These are phyloP conservation scores for Globisporangium canariense DNA, from an alignment of 352 stramenopile genomes.

Conservation along the genomic window DNA sequence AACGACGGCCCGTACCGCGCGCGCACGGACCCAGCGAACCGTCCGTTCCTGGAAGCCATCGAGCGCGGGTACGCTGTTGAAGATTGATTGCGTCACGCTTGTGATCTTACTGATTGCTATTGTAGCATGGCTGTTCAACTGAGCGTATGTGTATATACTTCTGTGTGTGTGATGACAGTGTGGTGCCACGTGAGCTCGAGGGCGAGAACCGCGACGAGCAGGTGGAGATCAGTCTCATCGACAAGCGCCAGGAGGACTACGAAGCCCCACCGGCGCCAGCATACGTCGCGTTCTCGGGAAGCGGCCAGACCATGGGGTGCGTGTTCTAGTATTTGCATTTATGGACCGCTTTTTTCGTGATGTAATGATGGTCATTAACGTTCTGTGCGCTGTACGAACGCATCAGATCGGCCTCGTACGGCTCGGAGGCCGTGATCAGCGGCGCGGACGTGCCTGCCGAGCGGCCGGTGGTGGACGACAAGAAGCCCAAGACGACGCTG, in stretches of 20 bases:
- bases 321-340: not conserved
- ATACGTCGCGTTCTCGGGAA: slow-evolving; percentile 86
- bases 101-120: not conserved
- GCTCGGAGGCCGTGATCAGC: slow-evolving; percentile 46
- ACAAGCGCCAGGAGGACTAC: slow-evolving; percentile 86
- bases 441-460: slow-evolving; percentile 28
- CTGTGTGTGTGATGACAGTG: slow-evolving; percentile 23
- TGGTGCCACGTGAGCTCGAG: slow-evolving; percentile 76
- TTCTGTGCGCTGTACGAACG: not conserved
- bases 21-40: slow-evolving; percentile 66
- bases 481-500: slow-evolving; percentile 83
- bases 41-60: slow-evolving; percentile 78
- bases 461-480: slow-evolving; percentile 78
- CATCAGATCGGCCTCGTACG: slow-evolving; percentile 36
- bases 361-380: not conserved
- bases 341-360: not conserved
- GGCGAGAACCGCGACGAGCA: slow-evolving; percentile 60
- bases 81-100: not conserved
- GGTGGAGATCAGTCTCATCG: slow-evolving; percentile 81
- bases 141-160: not conserved
- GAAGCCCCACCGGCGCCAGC: slow-evolving; percentile 54
- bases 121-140: not conserved
- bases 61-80: slow-evolving; percentile 44
- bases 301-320: slow-evolving; percentile 78
- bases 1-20: slow-evolving; percentile 74